Base-by-base conservation (phyloP, 1,284 basidiomycete genomes). In the Xerocomus cyaneibrunnescens region DNA sequence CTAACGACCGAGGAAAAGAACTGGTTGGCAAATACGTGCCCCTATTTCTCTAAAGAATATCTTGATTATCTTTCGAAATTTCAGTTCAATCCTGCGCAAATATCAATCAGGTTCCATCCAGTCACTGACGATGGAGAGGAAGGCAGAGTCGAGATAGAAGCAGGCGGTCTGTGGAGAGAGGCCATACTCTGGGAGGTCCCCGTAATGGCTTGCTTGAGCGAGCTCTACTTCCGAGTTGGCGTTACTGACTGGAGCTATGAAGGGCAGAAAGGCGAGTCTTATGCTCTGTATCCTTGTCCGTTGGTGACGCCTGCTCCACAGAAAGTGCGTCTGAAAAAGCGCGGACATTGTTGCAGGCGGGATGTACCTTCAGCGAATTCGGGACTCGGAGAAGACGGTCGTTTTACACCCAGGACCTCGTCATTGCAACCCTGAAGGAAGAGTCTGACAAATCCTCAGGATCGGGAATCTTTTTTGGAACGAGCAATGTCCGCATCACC, bases 101-200 rank as follows among this genome's bases (percentile, higher is more conserved):
- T 99, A 40, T 53, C 53, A 5, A 48, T 94, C 55, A 72, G 70
- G 3, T 96, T 94, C 67, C 70, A 81, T 17, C 84, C 86, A 0
- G 62, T 73, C 35, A 72, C 76, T 17, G 67, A 74, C 2, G 75
- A 81, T 52, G 69, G 71, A 19, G 72, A 84, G 31, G 70, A 71
- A 49, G 96, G 96, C 1, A 72, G 79, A 50, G 75, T 98, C 34
- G 82, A 88, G 48, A 85, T 98, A 54, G 79, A 82, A 51, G 83
- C 87, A 10, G 66, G 68, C 27, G 96, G 96, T 0, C 78, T 79
- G 4, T 99, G 97, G 96, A 74, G 75, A 1, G 93, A 98, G 57
- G 85, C 91, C 7, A 98, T 99, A 54, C 73, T 98, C 17, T 99
- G 97, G 85, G 96, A 99, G 72, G 94, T 98, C 0, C 94, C 93